Percentiles rank a stretch among this genome's conserved stretches.
These are phyloP conservation scores for Barnettozyma pratensis DNA, from an alignment of 805 yeast genomes.

Conservation along the genomic window DNA sequence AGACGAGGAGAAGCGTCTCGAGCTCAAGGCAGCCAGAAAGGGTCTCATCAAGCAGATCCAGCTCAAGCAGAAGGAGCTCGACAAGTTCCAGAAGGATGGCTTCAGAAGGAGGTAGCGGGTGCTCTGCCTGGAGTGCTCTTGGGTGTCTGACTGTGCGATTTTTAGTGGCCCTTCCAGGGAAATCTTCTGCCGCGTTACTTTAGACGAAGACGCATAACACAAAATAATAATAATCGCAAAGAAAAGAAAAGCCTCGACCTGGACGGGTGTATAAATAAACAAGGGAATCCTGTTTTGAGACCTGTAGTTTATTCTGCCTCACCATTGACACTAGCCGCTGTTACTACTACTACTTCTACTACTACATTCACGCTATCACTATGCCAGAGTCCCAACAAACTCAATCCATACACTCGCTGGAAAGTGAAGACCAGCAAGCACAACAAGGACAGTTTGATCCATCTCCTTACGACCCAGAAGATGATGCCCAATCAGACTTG, in stretches of 20 bases:
- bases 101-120: neutral
- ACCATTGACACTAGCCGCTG: neutral
- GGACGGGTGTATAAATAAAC: neutral
- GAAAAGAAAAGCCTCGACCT: neutral
- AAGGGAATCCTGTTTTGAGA: neutral
- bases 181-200: slow-evolving; percentile 5
- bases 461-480: slow-evolving; percentile 37
- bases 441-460: slow-evolving; percentile 21
- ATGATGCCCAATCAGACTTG: slow-evolving; percentile 42
- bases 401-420: slow-evolving; percentile 20
- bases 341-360: neutral
- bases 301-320: neutral
- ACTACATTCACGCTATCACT: neutral
- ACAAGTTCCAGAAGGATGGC: slow-evolving; percentile 12
- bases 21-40: slow-evolving; percentile 55
- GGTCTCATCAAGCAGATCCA: slow-evolving; percentile 57
- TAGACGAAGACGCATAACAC: neutral
- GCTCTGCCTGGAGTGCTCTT: neutral
- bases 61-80: slow-evolving; percentile 13
- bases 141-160: neutral
- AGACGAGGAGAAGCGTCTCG: slow-evolving; percentile 35
- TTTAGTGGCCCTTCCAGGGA: slow-evolving; percentile 1
- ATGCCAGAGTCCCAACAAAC: neutral
- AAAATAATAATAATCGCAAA: neutral
- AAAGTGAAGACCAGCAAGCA: slow-evolving; percentile 3